Base-by-base conservation (phyloP, 2,329 filamentous ascomycete genomes). In the Venturia asperata region DNA sequence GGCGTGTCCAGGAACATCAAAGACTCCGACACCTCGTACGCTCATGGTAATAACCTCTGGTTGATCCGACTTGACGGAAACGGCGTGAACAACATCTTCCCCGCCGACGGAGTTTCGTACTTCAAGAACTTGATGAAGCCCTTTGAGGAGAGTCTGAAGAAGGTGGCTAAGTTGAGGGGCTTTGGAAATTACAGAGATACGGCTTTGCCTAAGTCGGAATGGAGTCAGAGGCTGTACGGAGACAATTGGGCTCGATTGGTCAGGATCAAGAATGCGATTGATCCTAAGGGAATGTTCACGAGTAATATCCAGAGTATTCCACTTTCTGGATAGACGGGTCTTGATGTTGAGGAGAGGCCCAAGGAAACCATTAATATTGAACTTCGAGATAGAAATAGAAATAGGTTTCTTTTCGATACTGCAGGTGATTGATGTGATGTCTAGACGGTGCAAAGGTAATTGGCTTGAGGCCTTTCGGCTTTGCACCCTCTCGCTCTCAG, bases 111-210 rank as follows among this genome's bases (percentile, higher is more conserved):
- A 10, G 52, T 58, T 9, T 1, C 27, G 1, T 58, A 58, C 9
- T 34, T 58, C 17, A 3, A 58, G 19, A 11, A 49, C 41, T 63
- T 69, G 9, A 67, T 70, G 62, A 58, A 66, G 30, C 69, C 69
- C 0, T 70, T 70, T 37, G 52, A 68, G 63, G 63, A 69, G 47
- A 65, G 67, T 41, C 34, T 70, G 58, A 61, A 42, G 62, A 65
- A 67, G n/a, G 65, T 66, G 10, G 65, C 61, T 6, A 65, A 67
- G 13, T 62, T 71, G 9, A 66, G 68, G 19, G 65, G 70, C 10
- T 71, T 70, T 37, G 67, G 67, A 17, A 71, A 70, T 52, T 71
- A 70, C 41, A 52, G 67, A 52, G 68, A 71, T 39, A 68, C 68
- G 0, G 69, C 68, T 39, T 64, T 70, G 21, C 63, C 64, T 1